Percentiles rank a stretch among this genome's conserved stretches.
phyloP scores from a whole-genome alignment of 371 early-diverging fungal genomes.

The Sporodiniella umbellata region DNA sequence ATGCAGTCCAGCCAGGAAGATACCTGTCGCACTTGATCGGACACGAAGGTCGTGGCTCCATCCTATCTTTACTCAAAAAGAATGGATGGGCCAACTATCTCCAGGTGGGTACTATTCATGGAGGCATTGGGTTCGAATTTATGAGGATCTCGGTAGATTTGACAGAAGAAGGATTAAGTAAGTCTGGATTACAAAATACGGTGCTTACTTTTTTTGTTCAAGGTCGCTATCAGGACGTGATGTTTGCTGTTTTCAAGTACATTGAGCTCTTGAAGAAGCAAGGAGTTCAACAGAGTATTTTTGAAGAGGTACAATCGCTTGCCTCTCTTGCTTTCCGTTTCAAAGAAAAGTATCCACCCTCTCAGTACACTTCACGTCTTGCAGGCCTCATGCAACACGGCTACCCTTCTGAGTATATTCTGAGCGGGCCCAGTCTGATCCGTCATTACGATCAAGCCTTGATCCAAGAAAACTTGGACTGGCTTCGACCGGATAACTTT shows the following conservation, averaged over 20 bases:
- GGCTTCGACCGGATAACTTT: slow-evolving; percentile 70
- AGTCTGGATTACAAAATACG: slow-evolving; percentile 9
- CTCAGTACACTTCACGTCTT: slow-evolving; percentile 57
- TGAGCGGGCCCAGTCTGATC: slow-evolving; percentile 71
- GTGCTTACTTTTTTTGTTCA: not conserved
- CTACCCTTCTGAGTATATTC: slow-evolving; percentile 64
- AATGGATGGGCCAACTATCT: slow-evolving; percentile 86
- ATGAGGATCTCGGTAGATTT: slow-evolving; percentile 79
- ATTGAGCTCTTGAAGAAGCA: slow-evolving; percentile 69
- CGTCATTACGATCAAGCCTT: slow-evolving; percentile 58
- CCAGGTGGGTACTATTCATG: slow-evolving; percentile 63
- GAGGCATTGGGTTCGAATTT: slow-evolving; percentile 75
- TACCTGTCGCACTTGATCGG: slow-evolving; percentile 80
- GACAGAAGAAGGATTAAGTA: slow-evolving; percentile 80
- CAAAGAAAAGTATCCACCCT: slow-evolving; percentile 74
- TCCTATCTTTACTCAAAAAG: slow-evolving; percentile 81
- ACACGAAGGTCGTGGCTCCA: slow-evolving; percentile 85
- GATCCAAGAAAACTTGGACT: slow-evolving; percentile 55
- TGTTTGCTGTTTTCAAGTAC: slow-evolving; percentile 83
- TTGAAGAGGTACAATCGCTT: slow-evolving; percentile 71
- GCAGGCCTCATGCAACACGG: slow-evolving; percentile 65
- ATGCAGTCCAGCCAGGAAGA: slow-evolving; percentile 58
- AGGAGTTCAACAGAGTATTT: slow-evolving; percentile 76
- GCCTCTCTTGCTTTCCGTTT: slow-evolving; percentile 76
- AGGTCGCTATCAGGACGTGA: slow-evolving; percentile 74